phyloP scores from a whole-genome alignment of 495 filamentous ascomycete species.

The Neurospora sp. region DNA sequence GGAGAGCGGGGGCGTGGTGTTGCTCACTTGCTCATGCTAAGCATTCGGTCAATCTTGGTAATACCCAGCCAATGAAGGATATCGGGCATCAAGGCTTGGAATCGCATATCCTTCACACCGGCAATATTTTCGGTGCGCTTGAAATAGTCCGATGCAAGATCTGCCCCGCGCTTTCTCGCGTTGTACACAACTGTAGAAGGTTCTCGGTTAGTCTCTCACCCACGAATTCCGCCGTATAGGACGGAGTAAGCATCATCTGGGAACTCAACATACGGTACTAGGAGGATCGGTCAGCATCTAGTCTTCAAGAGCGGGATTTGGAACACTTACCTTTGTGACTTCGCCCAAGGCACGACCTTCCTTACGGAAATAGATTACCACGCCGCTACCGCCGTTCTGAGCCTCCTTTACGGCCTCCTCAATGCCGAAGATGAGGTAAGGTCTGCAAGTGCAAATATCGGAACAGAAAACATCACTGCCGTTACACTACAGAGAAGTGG shows the following conservation, averaged over 20 bases:
- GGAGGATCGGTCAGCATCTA: conserved; percentile 16
- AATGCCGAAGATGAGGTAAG: conserved; percentile 93
- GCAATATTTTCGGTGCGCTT: conserved; percentile 94
- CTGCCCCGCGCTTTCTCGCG: conserved; percentile 74
- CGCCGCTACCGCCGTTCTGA: conserved; percentile 86
- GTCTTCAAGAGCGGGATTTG: background rate
- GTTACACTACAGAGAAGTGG: conserved; percentile 51
- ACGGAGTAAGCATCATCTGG: background rate
- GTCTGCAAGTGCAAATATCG: conserved; percentile 96
- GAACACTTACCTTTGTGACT: conserved; percentile 68
- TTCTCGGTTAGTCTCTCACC: conserved; percentile 18
- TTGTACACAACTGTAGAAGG: conserved; percentile 71
- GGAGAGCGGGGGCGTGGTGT: background rate
- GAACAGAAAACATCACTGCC: conserved; percentile 97
- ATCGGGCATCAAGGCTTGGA: conserved; percentile 98
- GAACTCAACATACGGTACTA: conserved; percentile 36
- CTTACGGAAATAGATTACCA: conserved; percentile 99
- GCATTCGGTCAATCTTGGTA: conserved; percentile 96
- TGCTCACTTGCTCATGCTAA: conserved; percentile 91
- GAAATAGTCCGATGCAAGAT: conserved; percentile 95
- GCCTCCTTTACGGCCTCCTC: conserved; percentile 95
- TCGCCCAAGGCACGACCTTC: conserved; percentile 94
- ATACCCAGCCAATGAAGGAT: conserved; percentile 98
- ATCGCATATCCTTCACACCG: conserved; percentile 95
- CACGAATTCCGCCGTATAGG: background rate